Evolutionary conservation across 1,284 basidiomycete species (phyloP), one percentile per base, ranked within the genome.

Genomic region (Trametes hirsuta): DNA sequence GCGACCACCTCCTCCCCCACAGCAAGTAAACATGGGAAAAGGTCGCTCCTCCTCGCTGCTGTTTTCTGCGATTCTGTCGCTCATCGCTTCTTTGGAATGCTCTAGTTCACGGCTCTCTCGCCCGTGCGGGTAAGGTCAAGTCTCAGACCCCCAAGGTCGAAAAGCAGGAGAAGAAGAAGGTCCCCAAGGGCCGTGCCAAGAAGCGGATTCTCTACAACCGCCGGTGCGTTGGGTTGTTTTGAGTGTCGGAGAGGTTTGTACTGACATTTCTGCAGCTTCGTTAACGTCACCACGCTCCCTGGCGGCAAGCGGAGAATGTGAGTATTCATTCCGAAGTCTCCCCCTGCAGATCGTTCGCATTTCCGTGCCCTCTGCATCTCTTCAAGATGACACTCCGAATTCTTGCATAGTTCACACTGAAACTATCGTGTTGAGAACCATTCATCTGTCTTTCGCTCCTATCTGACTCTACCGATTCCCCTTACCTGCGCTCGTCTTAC

Each of bases 71-170:
- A 46, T 51, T 14, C 42, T 34, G 24, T 53, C 62, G 46, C 58
- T 66, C 48, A 62, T 49, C 42, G 47, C 47, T 53, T 40, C 47
- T 11, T 48, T 44, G 53, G 48, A 42, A 59, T 58, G 54, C 55
- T 65, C 50, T 68, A 92, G 97, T 98, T 83, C 96, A 98, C 93
- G 96, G 97, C 81, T 98, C 96, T 77, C 95, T 98, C 83, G 96
- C 96, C 81, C 96, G 97, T 88, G 96, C 95, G 80, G 96, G 95
- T 81, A 98, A 98, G 90, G 96, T 98, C 87, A 97, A 94, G 84
- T 94, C 92, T 72, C 95, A 97, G 82, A 91, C 89, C 74, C 96
- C 96, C 73, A 97, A 97, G 82, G 95, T 97, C 76, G 95, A 97
- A 76, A 88, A 91, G 79, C 94, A 97, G 83, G 95, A 97, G 84